Evolutionary conservation across 73 alveolate genomes (phyloP).

Genomic region (Paramecium sexaurelia): DNA sequence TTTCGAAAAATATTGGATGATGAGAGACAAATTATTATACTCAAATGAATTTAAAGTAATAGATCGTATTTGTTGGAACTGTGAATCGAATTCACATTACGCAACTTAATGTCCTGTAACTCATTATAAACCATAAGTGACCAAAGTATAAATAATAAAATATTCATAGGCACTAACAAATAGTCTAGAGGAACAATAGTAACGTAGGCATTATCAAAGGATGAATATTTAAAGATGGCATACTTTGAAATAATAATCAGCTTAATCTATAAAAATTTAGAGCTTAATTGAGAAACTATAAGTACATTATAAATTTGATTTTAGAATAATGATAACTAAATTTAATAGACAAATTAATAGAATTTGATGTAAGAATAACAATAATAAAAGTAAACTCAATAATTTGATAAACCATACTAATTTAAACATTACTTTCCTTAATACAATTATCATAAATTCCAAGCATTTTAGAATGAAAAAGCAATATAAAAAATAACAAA

Average conservation of each 20-base stretch:
- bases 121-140: not conserved
- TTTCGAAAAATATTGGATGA: conserved; percentile 35
- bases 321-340: not conserved
- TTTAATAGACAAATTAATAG: not conserved
- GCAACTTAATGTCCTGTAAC: not conserved
- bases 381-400: not conserved
- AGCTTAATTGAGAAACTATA: not conserved
- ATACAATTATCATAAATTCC: not conserved
- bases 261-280: not conserved
- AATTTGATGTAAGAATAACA: not conserved
- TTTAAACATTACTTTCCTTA: conserved; percentile 9
- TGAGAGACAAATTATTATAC: not conserved
- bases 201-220: not conserved
- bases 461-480: not conserved
- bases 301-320: not conserved
- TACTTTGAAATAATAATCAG: not conserved
- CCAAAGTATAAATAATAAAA: not conserved
- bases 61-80: conserved; percentile 10
- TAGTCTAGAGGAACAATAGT: not conserved
- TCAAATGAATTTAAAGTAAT: not conserved
- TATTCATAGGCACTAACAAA: not conserved
- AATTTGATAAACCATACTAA: conserved; percentile 11
- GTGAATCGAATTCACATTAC: not conserved
- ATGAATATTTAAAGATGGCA: not conserved
- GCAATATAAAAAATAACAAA: not conserved